phyloP scores from a whole-genome alignment of 306 rosid species.

The Comarum palustre region DNA sequence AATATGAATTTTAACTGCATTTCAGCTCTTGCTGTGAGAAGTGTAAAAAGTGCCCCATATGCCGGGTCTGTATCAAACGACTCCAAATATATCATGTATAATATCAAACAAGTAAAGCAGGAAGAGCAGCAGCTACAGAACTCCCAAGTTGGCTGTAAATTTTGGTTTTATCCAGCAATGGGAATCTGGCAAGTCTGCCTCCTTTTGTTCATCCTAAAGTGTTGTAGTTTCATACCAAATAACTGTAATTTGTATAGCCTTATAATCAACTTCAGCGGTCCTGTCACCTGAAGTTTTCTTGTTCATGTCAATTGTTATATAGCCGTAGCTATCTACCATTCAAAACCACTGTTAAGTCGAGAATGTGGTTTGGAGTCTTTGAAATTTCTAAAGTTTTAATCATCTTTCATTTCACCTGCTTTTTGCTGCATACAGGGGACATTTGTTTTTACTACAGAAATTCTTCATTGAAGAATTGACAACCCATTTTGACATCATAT shows the following conservation, averaged over 20 bases:
- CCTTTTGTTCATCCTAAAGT: constrained; percentile 16
- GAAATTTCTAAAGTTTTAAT: neutral
- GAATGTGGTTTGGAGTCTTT: neutral
- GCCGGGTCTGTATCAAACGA: constrained; percentile 64
- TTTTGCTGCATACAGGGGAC: neutral
- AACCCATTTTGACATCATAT: too few relatives aligned
- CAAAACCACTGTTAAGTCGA: neutral
- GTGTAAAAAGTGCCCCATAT: constrained; percentile 77
- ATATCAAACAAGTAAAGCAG: constrained; percentile 21
- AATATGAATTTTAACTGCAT: constrained; percentile 12
- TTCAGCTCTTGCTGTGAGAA: constrained; percentile 75
- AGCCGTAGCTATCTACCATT: neutral
- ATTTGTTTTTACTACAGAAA: neutral
- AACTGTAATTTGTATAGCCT: constrained; percentile 29
- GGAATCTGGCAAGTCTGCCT: constrained; percentile 17
- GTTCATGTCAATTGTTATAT: neutral
- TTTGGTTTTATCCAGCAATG: constrained; percentile 46
- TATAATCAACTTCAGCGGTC: neutral
- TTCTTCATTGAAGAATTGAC: too few relatives aligned
- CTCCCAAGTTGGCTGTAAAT: constrained; percentile 44
- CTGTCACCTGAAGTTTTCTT: neutral
- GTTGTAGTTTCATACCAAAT: constrained; percentile 15
- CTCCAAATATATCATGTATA: constrained; percentile 67
- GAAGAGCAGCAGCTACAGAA: constrained; percentile 17
- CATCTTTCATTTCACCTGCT: neutral